A percentile compares a stretch with the other conserved stretches of the same genome.
These are phyloP conservation scores for Panellus pusillus DNA, from an alignment of 768 basidiomycete species.

Conservation along the genomic window DNA sequence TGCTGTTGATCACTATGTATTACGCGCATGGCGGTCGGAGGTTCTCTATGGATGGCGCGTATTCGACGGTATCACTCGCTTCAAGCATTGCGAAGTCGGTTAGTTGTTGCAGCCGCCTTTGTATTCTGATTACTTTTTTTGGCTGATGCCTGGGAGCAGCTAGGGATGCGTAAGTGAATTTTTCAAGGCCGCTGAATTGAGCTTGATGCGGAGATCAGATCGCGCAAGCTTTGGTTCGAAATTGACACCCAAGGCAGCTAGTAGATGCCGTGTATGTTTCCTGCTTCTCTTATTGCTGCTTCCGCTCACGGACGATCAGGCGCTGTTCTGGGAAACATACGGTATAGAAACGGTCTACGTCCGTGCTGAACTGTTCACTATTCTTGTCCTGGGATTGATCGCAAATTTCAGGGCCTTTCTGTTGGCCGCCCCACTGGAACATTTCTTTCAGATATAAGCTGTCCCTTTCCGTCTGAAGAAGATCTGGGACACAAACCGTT, in stretches of 20 bases:
- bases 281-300: slow-evolving; percentile 23
- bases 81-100: slow-evolving; percentile 36
- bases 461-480: slow-evolving; percentile 38
- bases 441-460: slow-evolving; percentile 33
- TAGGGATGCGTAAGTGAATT: slow-evolving; percentile 12
- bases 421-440: slow-evolving; percentile 38
- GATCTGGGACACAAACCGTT: slow-evolving; percentile 30
- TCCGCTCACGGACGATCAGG: neutral
- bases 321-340: slow-evolving; percentile 50
- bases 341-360: slow-evolving; percentile 44
- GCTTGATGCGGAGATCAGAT: slow-evolving; percentile 5
- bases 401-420: slow-evolving; percentile 29
- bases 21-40: slow-evolving; percentile 35
- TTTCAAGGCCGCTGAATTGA: neutral
- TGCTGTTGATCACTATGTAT: slow-evolving; percentile 35
- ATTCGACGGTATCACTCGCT: slow-evolving; percentile 33
- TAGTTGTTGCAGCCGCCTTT: slow-evolving; percentile 7
- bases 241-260: slow-evolving; percentile 28
- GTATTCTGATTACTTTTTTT: neutral
- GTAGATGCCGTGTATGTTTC: slow-evolving; percentile 4
- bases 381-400: neutral
- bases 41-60: slow-evolving; percentile 35
- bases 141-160: neutral
- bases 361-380: slow-evolving; percentile 3
- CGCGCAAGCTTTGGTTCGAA: slow-evolving; percentile 23